Conservation (phyloP, 106 monocot species). For the Allium fistulosum region DNA sequence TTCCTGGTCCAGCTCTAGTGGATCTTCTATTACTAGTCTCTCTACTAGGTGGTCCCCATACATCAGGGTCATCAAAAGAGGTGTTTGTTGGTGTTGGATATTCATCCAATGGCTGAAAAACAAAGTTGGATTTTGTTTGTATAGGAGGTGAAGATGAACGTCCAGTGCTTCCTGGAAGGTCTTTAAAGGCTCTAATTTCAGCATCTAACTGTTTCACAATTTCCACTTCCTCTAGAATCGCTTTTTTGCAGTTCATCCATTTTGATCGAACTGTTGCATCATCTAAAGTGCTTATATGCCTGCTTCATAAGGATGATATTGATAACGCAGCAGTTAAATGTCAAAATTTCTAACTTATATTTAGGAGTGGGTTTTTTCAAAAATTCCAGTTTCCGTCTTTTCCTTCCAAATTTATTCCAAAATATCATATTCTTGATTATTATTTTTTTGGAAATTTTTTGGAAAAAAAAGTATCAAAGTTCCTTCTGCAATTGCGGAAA, state of each 20-base stretch:
- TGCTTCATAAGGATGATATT: conserved; percentile 5
- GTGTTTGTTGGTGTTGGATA: conserved; percentile 68
- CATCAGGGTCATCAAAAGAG: conserved; percentile 92
- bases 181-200: conserved; percentile 77
- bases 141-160: conserved; percentile 79
- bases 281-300: conserved; percentile 81
- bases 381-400: too few species aligned
- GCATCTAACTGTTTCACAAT: conserved; percentile 91
- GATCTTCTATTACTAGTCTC: conserved; percentile 49
- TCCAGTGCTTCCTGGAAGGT: conserved; percentile 46
- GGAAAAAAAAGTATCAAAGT: background rate
- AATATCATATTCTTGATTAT: too few species aligned
- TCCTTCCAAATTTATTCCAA: too few species aligned
- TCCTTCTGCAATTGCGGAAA: too few species aligned
- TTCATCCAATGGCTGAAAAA: conserved; percentile 96
- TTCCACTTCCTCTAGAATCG: conserved; percentile 79
- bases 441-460: too few species aligned
- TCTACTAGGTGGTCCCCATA: conserved; percentile 84
- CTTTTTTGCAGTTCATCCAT: conserved; percentile 94
- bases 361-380: too few species aligned
- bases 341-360: too few species aligned
- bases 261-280: conserved; percentile 61
- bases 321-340: too few species aligned
- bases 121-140: conserved; percentile 53
- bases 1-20: conserved; percentile 23